Base-by-base conservation (phyloP, 805 yeast species). In the Yamadazyma kitorensis region DNA sequence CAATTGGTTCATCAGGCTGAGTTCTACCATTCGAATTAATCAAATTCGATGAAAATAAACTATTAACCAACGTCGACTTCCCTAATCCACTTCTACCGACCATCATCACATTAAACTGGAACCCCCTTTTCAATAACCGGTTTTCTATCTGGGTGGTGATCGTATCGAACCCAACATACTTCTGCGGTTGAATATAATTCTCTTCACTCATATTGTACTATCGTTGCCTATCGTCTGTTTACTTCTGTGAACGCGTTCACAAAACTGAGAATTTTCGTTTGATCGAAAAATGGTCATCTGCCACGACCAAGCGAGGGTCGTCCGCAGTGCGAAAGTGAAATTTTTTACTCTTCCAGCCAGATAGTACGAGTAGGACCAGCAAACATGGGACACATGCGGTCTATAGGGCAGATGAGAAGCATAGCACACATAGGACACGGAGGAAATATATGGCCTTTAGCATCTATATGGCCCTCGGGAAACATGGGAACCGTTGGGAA, bases 151-250 rank as follows among this genome's bases (percentile, higher is more conserved):
- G 98, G 23, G 83, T 76, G 32, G 98, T 91, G 63, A 93, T 91
- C 43, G 97, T 82, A 64, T 93, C 98, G 58, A 93, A 91, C 29
- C 98, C 98, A 44, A 93, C 98, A 59, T 89, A 89, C 37, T 79
- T 75, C 29, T 70, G 64, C 17, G 96, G 96, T 43, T 76, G 77
- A 17, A 48, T 36, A 17, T 26, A 24, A 10, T 27, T 26, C 9
- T 34, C 36, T 34, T 23, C 25, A 8, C 12, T 8, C 25, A 23
- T 23, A 19, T 19, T 19, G 10, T 23, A 20, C 7, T 10, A 20
- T 7, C 7, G 22, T 20, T 20, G 22, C 10, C 10, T 20, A 10
- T 20, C 9, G 22, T 7, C 10, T 20, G 7, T 20, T n/a, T n/a
- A n/a, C n/a, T n/a, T n/a, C n/a, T n/a, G n/a, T n/a, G n/a, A n/a